These are phyloP conservation scores for Colletotrichum higginsianum DNA, from an alignment of 2,329 filamentous ascomycete genomes.

Conservation along the genomic window DNA sequence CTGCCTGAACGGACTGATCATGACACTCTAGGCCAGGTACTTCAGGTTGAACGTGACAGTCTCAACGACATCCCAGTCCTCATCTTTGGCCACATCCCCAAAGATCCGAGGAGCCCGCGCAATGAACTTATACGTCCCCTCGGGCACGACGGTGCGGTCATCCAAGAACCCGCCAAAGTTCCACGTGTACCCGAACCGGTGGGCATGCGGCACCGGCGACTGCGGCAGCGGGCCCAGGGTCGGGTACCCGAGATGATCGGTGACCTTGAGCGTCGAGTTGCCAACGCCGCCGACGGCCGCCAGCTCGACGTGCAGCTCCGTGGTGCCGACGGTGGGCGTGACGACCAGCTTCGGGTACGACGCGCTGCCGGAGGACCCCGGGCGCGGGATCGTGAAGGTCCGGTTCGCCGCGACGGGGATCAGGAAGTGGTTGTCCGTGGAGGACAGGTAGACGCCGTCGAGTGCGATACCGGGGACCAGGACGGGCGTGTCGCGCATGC, in stretches of 20 bases:
- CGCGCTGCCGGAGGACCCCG: conserved; percentile 21
- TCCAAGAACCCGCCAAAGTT: conserved; percentile 45
- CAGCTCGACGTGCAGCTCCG: conserved; percentile 45
- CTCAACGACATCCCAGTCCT: conserved; percentile 46
- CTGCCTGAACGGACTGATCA: too few relatives aligned
- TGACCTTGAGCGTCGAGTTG: conserved; percentile 37
- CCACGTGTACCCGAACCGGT: conserved; percentile 19
- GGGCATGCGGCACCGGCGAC: conserved; percentile 42
- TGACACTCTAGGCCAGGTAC: conserved; percentile 13
- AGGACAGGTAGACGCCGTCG: conserved; percentile 41
- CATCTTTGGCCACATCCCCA: conserved; percentile 44
- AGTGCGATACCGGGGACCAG: conserved; percentile 29
- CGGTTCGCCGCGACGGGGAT: conserved; percentile 43
- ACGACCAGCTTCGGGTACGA: conserved; percentile 29
- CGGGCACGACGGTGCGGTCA: conserved; percentile 45
- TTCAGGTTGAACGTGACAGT: conserved; percentile 42
- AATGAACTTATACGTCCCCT: conserved; percentile 47
- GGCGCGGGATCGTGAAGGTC: conserved; percentile 46
- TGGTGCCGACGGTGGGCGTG: conserved; percentile 40
- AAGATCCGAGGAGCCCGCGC: conserved; percentile 47
- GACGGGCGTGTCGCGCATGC: conserved; percentile 45
- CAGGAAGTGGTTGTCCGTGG: conserved; percentile 35
- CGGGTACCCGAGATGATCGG: conserved; percentile 42
- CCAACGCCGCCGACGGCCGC: conserved; percentile 38
- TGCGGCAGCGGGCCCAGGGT: conserved; percentile 44